Evolutionary conservation across 2,329 filamentous ascomycete genomes (phyloP).

Genomic region (Hymenoscyphus scutula): DNA sequence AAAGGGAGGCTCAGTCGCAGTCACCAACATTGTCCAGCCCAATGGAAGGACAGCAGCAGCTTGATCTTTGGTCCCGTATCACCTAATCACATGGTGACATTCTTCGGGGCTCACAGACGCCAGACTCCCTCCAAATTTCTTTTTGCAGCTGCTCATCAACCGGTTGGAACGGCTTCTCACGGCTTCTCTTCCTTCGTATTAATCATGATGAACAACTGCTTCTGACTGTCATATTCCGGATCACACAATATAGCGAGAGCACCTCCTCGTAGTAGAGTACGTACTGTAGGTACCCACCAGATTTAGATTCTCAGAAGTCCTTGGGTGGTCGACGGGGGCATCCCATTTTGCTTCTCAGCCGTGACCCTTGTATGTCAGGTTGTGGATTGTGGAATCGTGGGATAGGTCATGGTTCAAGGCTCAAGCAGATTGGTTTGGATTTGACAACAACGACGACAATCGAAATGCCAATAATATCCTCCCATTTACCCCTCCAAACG

Average conservation of each 20-base stretch:
- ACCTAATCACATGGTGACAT: slow-evolving; percentile 1
- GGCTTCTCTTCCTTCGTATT: neutral
- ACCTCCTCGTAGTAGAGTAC: no score
- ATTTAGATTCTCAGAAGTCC: no score
- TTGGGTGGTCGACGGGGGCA: no score
- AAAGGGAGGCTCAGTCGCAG: slow-evolving; percentile 7
- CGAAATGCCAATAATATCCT: neutral
- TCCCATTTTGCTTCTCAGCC: neutral
- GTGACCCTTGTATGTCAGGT: neutral
- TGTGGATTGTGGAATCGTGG: neutral
- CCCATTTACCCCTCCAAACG: neutral
- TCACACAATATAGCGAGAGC: neutral
- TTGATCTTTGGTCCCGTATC: slow-evolving; percentile 2
- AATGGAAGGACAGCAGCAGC: no score
- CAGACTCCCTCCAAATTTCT: neutral
- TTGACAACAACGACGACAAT: slow-evolving; percentile 1
- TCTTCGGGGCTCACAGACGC: neutral
- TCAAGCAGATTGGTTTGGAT: neutral
- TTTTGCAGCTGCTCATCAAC: neutral
- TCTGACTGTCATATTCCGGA: neutral
- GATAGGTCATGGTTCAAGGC: slow-evolving; percentile 4
- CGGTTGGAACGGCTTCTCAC: no score
- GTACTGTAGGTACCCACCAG: no score
- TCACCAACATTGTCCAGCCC: neutral
- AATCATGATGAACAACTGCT: neutral